Conservation (phyloP, 108 stramenopile genomes). For the Cyclotella cryptica region DNA sequence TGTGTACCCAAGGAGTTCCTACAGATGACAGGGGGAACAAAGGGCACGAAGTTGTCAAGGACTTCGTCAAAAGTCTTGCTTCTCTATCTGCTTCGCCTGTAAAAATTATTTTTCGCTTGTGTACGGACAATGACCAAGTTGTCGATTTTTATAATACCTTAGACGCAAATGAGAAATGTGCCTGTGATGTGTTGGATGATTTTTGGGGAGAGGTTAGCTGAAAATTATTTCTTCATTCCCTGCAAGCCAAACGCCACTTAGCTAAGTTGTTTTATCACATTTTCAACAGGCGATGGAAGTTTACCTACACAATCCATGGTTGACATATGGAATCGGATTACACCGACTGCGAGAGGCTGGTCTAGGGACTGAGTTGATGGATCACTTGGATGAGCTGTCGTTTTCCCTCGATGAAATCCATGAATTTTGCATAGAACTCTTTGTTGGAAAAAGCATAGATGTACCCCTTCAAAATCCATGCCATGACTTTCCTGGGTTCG, state of each 20-base stretch:
- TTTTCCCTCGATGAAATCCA: slow-evolving; percentile 51
- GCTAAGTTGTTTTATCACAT: not conserved
- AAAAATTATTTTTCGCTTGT: slow-evolving; percentile 74
- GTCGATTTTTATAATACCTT: slow-evolving; percentile 65
- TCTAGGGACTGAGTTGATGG: slow-evolving; percentile 52
- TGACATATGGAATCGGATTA: slow-evolving; percentile 67
- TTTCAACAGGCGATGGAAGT: slow-evolving; percentile 72
- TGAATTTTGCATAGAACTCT: slow-evolving; percentile 42
- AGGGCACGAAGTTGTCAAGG: slow-evolving; percentile 21
- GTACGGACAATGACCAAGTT: slow-evolving; percentile 71
- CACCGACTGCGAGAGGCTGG: slow-evolving; percentile 83
- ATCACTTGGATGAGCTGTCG: slow-evolving; percentile 65
- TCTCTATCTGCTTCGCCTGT: slow-evolving; percentile 61
- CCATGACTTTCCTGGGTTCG: slow-evolving; percentile 28
- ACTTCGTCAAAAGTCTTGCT: slow-evolving; percentile 46
- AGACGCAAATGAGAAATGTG: slow-evolving; percentile 63
- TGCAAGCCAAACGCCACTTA: too few species aligned
- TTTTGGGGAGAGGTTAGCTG: slow-evolving; percentile 40
- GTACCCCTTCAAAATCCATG: slow-evolving; percentile 29
- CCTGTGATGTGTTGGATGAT: slow-evolving; percentile 86
- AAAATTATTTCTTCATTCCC: not conserved
- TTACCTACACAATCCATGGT: slow-evolving; percentile 68
- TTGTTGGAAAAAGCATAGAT: slow-evolving; percentile 1
- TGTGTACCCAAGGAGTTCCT: slow-evolving; percentile 45
- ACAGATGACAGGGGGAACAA: slow-evolving; percentile 32